phyloP scores from a whole-genome alignment of 306 rosid species.

The Crotalaria pallida region DNA sequence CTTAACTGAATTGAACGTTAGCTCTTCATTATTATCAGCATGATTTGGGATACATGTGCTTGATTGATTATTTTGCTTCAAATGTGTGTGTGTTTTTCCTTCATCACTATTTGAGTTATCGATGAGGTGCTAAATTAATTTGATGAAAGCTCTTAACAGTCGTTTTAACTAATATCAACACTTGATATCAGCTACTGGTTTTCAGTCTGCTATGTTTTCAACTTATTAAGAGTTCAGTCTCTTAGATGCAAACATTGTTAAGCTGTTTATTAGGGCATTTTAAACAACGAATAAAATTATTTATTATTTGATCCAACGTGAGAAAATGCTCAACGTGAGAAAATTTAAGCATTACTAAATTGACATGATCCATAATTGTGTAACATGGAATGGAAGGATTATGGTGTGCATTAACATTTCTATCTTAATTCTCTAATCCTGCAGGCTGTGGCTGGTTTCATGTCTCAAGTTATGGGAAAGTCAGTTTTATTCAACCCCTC shows the following conservation, averaged over 20 bases:
- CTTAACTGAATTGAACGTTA: too few species aligned
- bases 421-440: conserved; percentile 16
- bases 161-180: not conserved
- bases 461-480: conserved; percentile 63
- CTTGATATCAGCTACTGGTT: not conserved
- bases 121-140: not conserved
- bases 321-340: not conserved
- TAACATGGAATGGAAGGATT: not conserved
- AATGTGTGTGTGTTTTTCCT: not conserved
- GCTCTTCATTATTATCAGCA: too few species aligned
- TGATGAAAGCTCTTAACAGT: not conserved
- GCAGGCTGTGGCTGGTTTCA: conserved; percentile 90
- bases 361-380: not conserved
- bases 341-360: not conserved
- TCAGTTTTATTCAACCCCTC: conserved; percentile 64
- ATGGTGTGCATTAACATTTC: not conserved
- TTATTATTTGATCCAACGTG: not conserved
- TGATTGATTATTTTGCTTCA: not conserved
- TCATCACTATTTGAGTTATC: not conserved
- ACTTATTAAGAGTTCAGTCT: not conserved
- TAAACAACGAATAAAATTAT: not conserved
- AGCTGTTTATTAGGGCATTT: not conserved
- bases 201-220: not conserved
- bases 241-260: not conserved
- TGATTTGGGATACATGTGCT: not conserved